Conservation (phyloP, 1,284 basidiomycete genomes). For the Austroboletus niveus region DNA sequence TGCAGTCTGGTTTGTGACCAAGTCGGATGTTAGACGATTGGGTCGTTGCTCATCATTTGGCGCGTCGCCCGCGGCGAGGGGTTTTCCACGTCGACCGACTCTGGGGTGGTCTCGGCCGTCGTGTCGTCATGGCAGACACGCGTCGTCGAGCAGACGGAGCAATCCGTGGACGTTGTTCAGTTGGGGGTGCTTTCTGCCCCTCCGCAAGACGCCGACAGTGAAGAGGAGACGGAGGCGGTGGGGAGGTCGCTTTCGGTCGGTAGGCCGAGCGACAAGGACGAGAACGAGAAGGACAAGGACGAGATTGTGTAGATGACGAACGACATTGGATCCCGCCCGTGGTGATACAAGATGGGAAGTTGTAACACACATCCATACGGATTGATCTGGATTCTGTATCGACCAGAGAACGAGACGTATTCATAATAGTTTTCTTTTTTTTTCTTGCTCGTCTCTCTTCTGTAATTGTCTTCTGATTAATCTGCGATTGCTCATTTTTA, state of each 20-base stretch:
- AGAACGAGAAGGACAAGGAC: background rate
- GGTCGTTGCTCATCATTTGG: constrained; percentile 15
- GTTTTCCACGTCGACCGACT: background rate
- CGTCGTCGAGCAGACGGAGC: background rate
- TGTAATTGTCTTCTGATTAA: too few species aligned
- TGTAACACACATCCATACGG: too few species aligned
- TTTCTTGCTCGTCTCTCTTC: too few species aligned
- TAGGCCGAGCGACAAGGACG: background rate
- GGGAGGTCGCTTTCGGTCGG: too few species aligned
- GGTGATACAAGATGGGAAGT: too few species aligned
- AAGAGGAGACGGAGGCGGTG: background rate
- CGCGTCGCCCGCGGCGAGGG: constrained; percentile 15
- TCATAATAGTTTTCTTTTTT: too few species aligned
- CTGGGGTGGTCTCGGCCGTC: background rate
- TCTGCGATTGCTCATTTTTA: too few species aligned
- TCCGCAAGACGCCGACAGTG: background rate
- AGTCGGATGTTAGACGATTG: constrained; percentile 5
- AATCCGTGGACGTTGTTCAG: background rate
- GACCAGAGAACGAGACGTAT: too few species aligned
- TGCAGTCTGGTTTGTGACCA: too few species aligned
- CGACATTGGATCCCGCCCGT: too few species aligned
- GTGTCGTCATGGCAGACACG: background rate
- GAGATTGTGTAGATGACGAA: too few species aligned
- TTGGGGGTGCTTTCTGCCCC: background rate
- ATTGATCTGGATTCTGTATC: too few species aligned